Base-by-base conservation (phyloP, 352 stramenopile genomes). In the Globisporangium paroecandrum region DNA sequence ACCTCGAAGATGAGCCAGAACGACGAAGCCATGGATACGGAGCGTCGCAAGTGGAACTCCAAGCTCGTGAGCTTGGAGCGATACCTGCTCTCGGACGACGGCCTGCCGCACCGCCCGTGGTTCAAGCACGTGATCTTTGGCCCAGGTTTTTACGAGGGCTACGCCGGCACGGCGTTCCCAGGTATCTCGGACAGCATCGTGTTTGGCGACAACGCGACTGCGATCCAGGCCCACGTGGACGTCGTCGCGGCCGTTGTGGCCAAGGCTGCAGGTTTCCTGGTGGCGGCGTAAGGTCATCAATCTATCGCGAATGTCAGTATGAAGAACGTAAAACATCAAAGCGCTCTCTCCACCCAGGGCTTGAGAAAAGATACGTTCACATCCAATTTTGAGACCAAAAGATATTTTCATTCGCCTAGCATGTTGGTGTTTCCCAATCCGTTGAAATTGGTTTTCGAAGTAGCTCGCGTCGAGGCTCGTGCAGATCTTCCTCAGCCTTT, bases 51-150 rank as follows among this genome's bases (percentile, higher is more conserved):
- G 59, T 78, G 76, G 72, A 89, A 89, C 62, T 46, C 74, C 36
- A 83, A 85, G 58, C 76, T 89, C 25, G 76, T 83, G 61, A 66
- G 65, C 25, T 65, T 87, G n/a, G 81, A 89, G 69, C 70, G 81
- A 7, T 64, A 86, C 34, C 61, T 89, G 4, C 68, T 81, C 29
- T 46, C 72, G 25, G 69, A 80, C 4, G 43, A 67, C 1, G 81
- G 79, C 1, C 66, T 89, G 24, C 79, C 77, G 7, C 81, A 89
- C 54, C 79, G 78, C 5, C 51, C 54, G 27, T 89, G 79, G 79
- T 89, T 78, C 74, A 83, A 83, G 58, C 79, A 87, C 62, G 79
- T 87, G 41, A 76, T 89, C 59, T 88, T 89, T 15, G 79, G 79
- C 0, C 77, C 79, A 0, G 79, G 79, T 0, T 87, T 85, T 56